Evolutionary conservation across 805 yeast species (phyloP), one percentile per base, ranked within the genome.

Genomic region (Sungouiozyma ichnusensis): DNA sequence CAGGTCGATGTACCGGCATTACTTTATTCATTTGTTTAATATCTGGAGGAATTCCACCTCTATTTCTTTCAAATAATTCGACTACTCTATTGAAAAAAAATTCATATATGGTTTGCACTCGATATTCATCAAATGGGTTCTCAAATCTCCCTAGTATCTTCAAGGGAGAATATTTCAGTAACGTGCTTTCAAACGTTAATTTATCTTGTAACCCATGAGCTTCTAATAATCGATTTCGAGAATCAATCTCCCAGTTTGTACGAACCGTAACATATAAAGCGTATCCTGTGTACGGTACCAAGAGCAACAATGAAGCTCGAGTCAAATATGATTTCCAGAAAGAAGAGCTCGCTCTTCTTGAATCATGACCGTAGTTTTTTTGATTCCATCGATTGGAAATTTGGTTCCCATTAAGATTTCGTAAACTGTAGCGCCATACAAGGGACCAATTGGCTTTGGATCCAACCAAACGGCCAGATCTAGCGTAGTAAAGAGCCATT

Each of bases 61-160:
- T 63, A 11, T 77, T 70, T 27, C 65, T 66, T 50, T 82, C 84
- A 50, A 82, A 71, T 3, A 85, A 56, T 57, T 87, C 96, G 43
- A 77, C 58, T 3, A 87, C 46, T 16, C 96, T 67, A 50, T 88
- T 81, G 35, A 74, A 67, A 20, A 85, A 66, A 62, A 88, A 90
- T 63, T 90, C 97, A 56, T 83, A 83, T 7, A 85, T 69, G 0
- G 96, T 86, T 62, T 88, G 97, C 5, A 86, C 82, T 40, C 97
- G 70, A 57, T 90, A 90, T 57, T 90, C 96, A 15, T 73, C 72
- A 58, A 90, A 90, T 2, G 97, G 97, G 54, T 90, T 90, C 44
- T 85, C 92, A 63, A 76, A 90, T 51, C 87, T 68, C 8, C 97
- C 96, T 16, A 74, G 72, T 1, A 85, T 65, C n/a, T 65, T 64